Conservation (phyloP, 306 rosid genomes). For the Dryas alaskensis region DNA sequence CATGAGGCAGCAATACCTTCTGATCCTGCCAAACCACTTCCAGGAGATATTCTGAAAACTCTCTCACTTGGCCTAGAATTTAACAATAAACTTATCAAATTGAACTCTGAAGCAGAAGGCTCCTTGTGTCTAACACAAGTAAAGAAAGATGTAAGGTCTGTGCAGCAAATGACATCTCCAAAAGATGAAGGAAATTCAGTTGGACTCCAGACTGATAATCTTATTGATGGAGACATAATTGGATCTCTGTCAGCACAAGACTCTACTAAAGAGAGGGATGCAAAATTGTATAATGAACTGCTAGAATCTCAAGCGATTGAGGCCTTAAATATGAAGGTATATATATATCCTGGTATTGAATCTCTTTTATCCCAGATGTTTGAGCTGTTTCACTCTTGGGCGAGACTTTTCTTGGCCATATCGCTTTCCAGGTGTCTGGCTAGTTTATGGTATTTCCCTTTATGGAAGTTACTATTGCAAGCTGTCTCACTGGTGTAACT, state of each 20-base stretch:
- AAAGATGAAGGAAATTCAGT: conserved; percentile 25
- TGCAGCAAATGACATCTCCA: conserved; percentile 24
- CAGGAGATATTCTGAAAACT: conserved; percentile 64
- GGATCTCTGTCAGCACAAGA: conserved; percentile 48
- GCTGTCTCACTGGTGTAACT: not conserved
- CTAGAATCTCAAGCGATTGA: conserved; percentile 37
- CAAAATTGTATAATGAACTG: conserved; percentile 42
- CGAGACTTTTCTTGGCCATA: not conserved
- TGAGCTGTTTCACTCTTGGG: not conserved
- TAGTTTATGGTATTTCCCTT: not conserved
- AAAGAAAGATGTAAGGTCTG: conserved; percentile 45
- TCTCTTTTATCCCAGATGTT: not conserved
- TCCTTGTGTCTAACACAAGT: conserved; percentile 33
- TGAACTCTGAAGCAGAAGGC: conserved; percentile 43
- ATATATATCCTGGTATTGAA: not conserved
- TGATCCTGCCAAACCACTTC: conserved; percentile 67
- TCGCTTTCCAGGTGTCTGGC: not conserved
- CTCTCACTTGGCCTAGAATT: conserved; percentile 55
- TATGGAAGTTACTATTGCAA: not conserved
- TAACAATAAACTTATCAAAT: conserved; percentile 42
- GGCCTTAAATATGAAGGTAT: conserved; percentile 44
- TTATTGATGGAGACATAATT: conserved; percentile 30
- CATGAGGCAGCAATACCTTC: conserved; percentile 42
- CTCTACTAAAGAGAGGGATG: conserved; percentile 39
- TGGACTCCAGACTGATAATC: conserved; percentile 26